phyloP scores from a whole-genome alignment of 2,329 filamentous ascomycete species.

The Aspergillus cejpii region DNA sequence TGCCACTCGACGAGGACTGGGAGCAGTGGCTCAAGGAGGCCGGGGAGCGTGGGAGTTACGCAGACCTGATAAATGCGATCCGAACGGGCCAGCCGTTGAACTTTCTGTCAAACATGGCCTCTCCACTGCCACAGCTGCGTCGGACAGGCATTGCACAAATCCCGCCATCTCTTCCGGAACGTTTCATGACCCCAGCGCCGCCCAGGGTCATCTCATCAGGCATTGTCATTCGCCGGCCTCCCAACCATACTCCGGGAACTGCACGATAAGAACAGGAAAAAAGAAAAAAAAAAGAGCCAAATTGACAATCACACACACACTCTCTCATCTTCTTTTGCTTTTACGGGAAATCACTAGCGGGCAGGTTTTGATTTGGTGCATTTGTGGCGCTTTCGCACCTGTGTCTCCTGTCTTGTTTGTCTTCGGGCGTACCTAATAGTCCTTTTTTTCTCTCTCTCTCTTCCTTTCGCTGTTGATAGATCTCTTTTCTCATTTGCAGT shows the following conservation, averaged over 20 bases:
- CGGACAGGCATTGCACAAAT: slow-evolving; percentile 15
- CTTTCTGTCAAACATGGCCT: slow-evolving; percentile 23
- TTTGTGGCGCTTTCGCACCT: slow-evolving; percentile 22
- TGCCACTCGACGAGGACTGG: slow-evolving; percentile 44
- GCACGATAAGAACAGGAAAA: slow-evolving; percentile 19
- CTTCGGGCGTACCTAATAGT: background rate
- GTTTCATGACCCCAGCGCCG: slow-evolving; percentile 19
- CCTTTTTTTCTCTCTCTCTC: background rate
- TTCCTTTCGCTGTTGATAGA: background rate
- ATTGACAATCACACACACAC: no score
- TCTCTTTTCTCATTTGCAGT: background rate
- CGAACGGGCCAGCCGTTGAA: slow-evolving; percentile 32
- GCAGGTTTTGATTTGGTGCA: slow-evolving; percentile 13
- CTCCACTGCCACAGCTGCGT: slow-evolving; percentile 14
- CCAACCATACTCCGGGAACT: slow-evolving; percentile 22
- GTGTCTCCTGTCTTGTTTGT: slow-evolving; percentile 7
- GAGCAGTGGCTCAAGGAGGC: slow-evolving; percentile 55
- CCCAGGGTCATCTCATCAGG: slow-evolving; percentile 19
- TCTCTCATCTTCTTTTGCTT: slow-evolving; percentile 10
- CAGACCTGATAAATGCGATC: slow-evolving; percentile 38
- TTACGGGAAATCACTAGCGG: slow-evolving; percentile 4
- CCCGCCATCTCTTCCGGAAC: slow-evolving; percentile 17
- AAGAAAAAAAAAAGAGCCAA: no score
- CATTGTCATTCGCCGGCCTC: slow-evolving; percentile 18
- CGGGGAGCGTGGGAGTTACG: slow-evolving; percentile 45